phyloP scores from a whole-genome alignment of 176 grass and related monocot species.

The Zizania latifolia region DNA sequence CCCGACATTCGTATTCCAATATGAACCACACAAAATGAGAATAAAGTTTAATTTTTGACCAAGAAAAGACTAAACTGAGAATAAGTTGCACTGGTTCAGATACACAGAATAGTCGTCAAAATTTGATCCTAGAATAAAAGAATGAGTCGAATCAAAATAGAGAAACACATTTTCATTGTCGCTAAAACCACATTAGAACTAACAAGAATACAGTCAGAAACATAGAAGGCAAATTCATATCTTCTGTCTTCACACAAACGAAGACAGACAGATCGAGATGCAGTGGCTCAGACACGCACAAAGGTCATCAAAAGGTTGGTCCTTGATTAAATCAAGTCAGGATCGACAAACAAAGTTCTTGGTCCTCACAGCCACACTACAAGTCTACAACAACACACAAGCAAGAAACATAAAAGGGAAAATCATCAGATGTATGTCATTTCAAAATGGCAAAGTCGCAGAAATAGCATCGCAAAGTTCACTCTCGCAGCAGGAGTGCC shows the following conservation, averaged over 20 bases:
- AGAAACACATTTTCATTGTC: conserved; percentile 30
- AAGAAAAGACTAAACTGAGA: neutral
- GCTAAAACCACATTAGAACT: neutral
- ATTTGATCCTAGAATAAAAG: conserved; percentile 22
- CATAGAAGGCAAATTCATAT: neutral
- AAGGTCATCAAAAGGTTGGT: conserved; percentile 36
- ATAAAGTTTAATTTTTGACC: neutral
- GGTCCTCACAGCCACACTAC: conserved; percentile 40
- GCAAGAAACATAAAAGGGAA: neutral
- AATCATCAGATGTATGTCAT: too few relatives aligned
- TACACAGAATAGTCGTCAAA: conserved; percentile 48
- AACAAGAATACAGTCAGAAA: neutral
- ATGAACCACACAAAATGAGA: too few relatives aligned
- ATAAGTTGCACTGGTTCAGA: conserved; percentile 26
- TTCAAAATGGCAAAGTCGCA: neutral
- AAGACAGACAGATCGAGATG: neutral
- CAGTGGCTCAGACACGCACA: conserved; percentile 45
- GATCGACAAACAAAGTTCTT: conserved; percentile 37
- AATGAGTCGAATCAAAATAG: conserved; percentile 32
- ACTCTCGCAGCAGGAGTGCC: neutral
- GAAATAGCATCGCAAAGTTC: neutral
- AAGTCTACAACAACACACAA: neutral
- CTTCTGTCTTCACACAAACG: neutral
- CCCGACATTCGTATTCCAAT: neutral
- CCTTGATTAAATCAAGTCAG: conserved; percentile 39